Base-by-base conservation (phyloP, 768 basidiomycete genomes). In the Trametes meyenii region DNA sequence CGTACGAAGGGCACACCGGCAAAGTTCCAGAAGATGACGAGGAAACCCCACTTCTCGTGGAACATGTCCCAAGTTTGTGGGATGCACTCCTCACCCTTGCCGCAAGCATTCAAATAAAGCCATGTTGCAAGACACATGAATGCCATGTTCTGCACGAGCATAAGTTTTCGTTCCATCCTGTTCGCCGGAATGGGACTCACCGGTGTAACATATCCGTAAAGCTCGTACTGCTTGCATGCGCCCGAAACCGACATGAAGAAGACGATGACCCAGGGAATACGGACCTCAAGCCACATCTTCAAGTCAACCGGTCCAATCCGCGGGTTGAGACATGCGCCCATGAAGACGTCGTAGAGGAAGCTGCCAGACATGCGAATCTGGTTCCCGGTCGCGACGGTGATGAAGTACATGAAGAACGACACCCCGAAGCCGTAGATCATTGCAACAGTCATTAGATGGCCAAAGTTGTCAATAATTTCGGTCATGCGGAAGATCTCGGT, bases 41-140 rank as follows among this genome's bases (percentile, higher is more conserved):
- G 89, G 81, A 96, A 98, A 33, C 96, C 92, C 92, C 92, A 93
- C 83, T 99, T 99, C 72, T 99, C 96, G 69, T 96, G 93, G 79
- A 88, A 97, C 94, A 99, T 99, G 70, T 98, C 97, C 96, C 97
- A 98, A 2, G 94, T 96, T 74, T 96, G 93, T 6, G 94, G 93
- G 63, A 96, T 94, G 69, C 92, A 94, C 70, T 96, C 94, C 69
- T 96, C 95, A 43, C 90, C 95, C 74, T 97, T 97, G 62, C 84
- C 91, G 70, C 94, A 98, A 48, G 96, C 96, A 66, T 99, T 98
- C 64, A 98, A 81, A 75, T 98, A 98, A n/a, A 99, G 79, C 71
- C 92, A 94, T 10, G 95, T 98, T 3, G 95, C 97, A 61, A 96
- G 81, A 63, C 92, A 87, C 92, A 98, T 97, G 75, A 98, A 93